Evolutionary conservation across 2,329 filamentous ascomycete species (phyloP).

Genomic region (Colletotrichum sp.): DNA sequence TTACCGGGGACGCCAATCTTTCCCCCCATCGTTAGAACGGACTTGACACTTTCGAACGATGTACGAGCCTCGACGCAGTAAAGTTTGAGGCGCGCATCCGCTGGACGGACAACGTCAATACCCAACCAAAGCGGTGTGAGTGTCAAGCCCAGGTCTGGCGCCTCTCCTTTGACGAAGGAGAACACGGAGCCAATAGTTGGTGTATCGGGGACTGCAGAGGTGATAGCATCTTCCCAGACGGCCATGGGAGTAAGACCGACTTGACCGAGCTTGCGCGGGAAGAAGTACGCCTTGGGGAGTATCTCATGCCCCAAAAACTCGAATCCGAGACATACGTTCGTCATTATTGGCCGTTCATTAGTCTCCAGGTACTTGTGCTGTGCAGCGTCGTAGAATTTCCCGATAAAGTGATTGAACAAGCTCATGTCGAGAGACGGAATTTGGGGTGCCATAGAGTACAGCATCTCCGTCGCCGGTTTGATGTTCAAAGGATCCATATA

Average conservation of each 20-base stretch:
- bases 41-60: neutral
- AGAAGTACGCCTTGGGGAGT: neutral
- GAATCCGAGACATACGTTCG: neutral
- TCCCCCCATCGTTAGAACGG: neutral
- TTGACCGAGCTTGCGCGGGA: neutral
- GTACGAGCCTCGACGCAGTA: conserved; percentile 1
- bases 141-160: neutral
- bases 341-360: neutral
- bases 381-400: neutral
- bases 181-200: neutral
- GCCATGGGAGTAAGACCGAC: neutral
- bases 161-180: neutral
- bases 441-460: neutral
- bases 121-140: neutral
- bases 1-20: neutral
- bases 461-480: neutral
- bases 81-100: neutral
- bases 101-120: neutral
- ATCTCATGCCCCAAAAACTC: neutral
- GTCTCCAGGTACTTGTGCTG: neutral
- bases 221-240: conserved; percentile 6
- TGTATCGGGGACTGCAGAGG: neutral
- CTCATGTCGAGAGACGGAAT: neutral
- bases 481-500: conserved; percentile 8
- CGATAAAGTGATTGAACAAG: conserved; percentile 3